Base-by-base conservation (phyloP, 768 basidiomycete genomes). In the Collybiopsis confluens region DNA sequence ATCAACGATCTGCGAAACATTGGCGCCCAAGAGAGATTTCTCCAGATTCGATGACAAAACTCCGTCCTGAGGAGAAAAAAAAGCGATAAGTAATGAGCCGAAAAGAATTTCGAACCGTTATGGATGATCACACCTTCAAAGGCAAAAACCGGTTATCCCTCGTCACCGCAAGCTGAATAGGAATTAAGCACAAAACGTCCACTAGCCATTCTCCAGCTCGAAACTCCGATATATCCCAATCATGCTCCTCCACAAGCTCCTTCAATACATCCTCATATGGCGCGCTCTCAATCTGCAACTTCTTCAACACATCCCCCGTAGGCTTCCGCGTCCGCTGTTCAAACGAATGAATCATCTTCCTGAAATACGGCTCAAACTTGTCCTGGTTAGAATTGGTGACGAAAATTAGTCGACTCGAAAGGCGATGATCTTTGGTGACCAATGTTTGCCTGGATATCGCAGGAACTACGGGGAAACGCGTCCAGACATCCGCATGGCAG, bases 81-180 rank as follows among this genome's bases (percentile, higher is more conserved):
- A n/a, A n/a, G n/a, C n/a, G n/a, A n/a, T n/a, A n/a, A n/a, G n/a
- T n/a, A n/a, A n/a, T n/a, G 33, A 23, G 26, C 21, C n/a, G 47
- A 49, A 46, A 27, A 55, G 36, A 15, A 48, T 41, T 11, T 47
- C 18, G 6, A 50, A 52, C 16, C 16, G 20, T 55, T 51, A 0
- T 80, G 80, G 59, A 85, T 81, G n/a, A n/a, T n/a, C 35, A 36
- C 16, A 36, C 35, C 52, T 81, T 82, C 20, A 85, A 65, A 0
- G 84, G 83, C 6, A 85, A 57, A 55, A 85, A 85, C 0, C 80
- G 68, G 57, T 85, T 86, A 44, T 84, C 82, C 13, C 71, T 70
- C 2, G 80, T 78, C 21, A 86, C 60, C 0, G 83, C 84, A 27
- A 85, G 71, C 27, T 86, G 83, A 26, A 85, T 83, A 0, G 83